Conservation (phyloP, 257 asterid genomes). For the Salvia splendens region DNA sequence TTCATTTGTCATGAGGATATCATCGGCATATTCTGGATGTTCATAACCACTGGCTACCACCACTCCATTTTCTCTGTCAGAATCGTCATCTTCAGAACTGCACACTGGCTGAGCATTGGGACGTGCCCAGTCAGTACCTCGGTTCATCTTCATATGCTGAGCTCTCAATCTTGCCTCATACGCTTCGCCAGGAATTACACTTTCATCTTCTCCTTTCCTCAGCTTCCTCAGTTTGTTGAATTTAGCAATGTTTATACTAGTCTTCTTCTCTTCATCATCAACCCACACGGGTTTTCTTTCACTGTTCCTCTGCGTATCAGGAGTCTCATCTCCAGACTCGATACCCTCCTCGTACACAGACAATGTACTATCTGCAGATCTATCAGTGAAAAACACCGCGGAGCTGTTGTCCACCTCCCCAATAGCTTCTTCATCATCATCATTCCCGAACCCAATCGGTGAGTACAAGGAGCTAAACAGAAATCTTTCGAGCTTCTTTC, state of each 20-base stretch:
- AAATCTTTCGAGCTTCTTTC: constrained; percentile 62
- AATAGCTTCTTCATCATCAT: constrained; percentile 46
- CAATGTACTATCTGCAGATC: constrained; percentile 49
- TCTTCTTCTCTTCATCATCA: constrained; percentile 84
- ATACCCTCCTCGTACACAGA: constrained; percentile 66
- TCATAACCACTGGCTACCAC: constrained; percentile 45
- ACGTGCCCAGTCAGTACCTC: constrained; percentile 85
- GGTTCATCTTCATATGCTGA: constrained; percentile 81
- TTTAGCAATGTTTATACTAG: constrained; percentile 62
- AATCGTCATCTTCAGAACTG: constrained; percentile 68
- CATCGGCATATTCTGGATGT: constrained; percentile 38
- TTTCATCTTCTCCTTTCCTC: constrained; percentile 77
- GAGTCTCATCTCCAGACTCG: constrained; percentile 32
- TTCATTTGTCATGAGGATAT: constrained; percentile 65
- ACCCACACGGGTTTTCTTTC: constrained; percentile 74
- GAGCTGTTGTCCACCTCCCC: constrained; percentile 44
- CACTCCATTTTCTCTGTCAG: constrained; percentile 49
- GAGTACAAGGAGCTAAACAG: constrained; percentile 74
- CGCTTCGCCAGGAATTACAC: constrained; percentile 61
- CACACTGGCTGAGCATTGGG: constrained; percentile 42
- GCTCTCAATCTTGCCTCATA: constrained; percentile 84
- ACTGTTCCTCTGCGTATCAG: constrained; percentile 29
- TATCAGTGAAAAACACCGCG: constrained; percentile 71
- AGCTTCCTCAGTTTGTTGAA: constrained; percentile 73
- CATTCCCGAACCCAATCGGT: constrained; percentile 62